Evolutionary conservation across 2,329 filamentous ascomycete species (phyloP).

Genomic region (Penicillium frequentans): DNA sequence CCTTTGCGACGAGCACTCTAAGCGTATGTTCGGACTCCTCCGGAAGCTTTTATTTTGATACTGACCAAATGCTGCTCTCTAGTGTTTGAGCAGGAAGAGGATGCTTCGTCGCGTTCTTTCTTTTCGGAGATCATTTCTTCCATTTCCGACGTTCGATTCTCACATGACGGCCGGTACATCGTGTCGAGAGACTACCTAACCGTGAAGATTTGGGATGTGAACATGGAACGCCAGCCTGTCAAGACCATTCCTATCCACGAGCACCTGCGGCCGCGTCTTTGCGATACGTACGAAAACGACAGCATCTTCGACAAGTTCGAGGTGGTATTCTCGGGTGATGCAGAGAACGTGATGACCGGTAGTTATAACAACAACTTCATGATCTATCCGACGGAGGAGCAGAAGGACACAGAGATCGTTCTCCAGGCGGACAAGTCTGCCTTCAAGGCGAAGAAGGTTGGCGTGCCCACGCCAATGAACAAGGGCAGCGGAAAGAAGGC

Average conservation of each 20-base stretch:
- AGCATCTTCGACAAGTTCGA: conserved; percentile 99
- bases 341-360: conserved; percentile 99
- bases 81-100: conserved; percentile 99
- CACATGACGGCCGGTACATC: conserved; percentile 93
- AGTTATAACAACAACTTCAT: conserved; percentile 99
- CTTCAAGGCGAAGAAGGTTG: conserved; percentile 99
- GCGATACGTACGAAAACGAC: conserved; percentile 98
- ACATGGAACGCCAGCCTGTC: conserved; percentile 95
- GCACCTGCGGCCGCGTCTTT: conserved; percentile 87
- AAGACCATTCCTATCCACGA: conserved; percentile 99
- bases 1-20: conserved; percentile 91
- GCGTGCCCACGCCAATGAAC: conserved; percentile 96
- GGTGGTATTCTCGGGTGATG: conserved; percentile 96
- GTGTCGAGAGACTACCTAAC: conserved; percentile 96
- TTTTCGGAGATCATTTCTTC: conserved; percentile 99
- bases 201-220: conserved; percentile 99
- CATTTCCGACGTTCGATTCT: conserved; percentile 98
- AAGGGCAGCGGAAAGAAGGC: conserved; percentile 78
- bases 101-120: conserved; percentile 94
- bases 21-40: conserved; percentile 62
- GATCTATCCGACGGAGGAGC: conserved; percentile 97
- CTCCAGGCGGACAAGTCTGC: conserved; percentile 97
- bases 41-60: not conserved
- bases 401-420: conserved; percentile 95
- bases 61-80: not conserved